Evolutionary conservation across 1,284 basidiomycete genomes (phyloP), one percentile per base, ranked within the genome.

Genomic region (Polyporus tsugae): DNA sequence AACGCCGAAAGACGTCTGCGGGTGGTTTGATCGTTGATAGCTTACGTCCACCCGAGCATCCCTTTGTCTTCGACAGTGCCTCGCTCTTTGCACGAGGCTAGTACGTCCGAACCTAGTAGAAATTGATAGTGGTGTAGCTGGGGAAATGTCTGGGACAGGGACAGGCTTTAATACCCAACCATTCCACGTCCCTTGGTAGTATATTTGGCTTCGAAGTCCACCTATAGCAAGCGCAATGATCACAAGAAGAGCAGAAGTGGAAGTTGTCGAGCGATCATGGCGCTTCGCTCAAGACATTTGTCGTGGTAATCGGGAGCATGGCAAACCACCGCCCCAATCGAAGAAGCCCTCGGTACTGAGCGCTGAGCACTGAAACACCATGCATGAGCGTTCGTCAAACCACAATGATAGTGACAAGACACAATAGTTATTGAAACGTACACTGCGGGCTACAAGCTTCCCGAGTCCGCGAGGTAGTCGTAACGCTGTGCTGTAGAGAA

Each of bases 1-100:
- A 38, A 58, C 22, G 64, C 64, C 10, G 64, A 33, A 9, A 33
- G 15, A n/a, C 57, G 44, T 35, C 57, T 65, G 35, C 57, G 64
- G 44, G 44, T 65, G 44, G 59, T 60, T n/a, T 65, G 58, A 65
- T 33, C 9, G 38, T 9, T 44, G 53, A 52, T 41, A 5, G 33
- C 33, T 58, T 36, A 15, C 52, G 29, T 36, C 35, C 19, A 36
- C 15, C 15, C 53, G 19, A 38, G n/a, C 36, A 58, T n/a, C n/a
- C 36, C n/a, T 10, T 58, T 11, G 36, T 4, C 29, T 35, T 25
- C 2, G 52, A 17, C 13, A 1, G 17, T 29, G 33, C 52, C 52
- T 29, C 6, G 11, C 52, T 33, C 15, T 5, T 35, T 55, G 33
- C 52, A 55, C 29, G 52, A 55, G 52, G 52, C 29, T 55, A 22